Conservation (phyloP, 1,284 basidiomycete species). For the Mycena sp. region DNA sequence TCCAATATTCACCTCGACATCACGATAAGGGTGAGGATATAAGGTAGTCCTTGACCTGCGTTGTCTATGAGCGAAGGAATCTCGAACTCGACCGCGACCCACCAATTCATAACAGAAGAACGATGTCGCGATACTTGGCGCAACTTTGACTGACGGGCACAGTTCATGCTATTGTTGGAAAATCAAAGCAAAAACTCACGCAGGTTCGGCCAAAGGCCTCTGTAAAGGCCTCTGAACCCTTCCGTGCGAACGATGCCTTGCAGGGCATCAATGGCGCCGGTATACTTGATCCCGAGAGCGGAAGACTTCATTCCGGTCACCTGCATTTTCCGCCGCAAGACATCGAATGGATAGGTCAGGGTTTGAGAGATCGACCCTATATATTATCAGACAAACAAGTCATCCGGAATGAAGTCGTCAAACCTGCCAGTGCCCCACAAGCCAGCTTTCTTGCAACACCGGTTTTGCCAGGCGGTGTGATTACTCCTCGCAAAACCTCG, state of each 20-base stretch:
- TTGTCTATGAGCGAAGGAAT: slow-evolving; percentile 9
- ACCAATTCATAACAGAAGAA: slow-evolving; percentile 85
- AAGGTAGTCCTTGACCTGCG: slow-evolving; percentile 45
- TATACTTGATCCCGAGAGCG: slow-evolving; percentile 73
- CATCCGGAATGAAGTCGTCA: slow-evolving; percentile 32
- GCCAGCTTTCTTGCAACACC: slow-evolving; percentile 69
- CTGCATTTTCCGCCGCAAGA: slow-evolving; percentile 95
- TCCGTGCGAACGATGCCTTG: slow-evolving; percentile 76
- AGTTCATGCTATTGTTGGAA: slow-evolving; percentile 24
- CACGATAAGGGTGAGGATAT: no score
- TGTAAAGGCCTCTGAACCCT: slow-evolving; percentile 81
- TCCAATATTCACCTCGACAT: slow-evolving; percentile 20
- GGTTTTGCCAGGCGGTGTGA: slow-evolving; percentile 82
- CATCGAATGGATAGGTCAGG: slow-evolving; percentile 96
- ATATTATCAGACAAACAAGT: slow-evolving; percentile 22
- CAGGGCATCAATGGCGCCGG: slow-evolving; percentile 82
- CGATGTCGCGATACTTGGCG: slow-evolving; percentile 91
- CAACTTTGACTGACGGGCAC: slow-evolving; percentile 76
- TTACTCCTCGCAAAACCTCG: slow-evolving; percentile 73
- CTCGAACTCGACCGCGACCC: slow-evolving; percentile 44
- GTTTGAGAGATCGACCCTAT: slow-evolving; percentile 89
- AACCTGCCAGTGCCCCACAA: slow-evolving; percentile 83
- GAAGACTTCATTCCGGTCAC: slow-evolving; percentile 85
- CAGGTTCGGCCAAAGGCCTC: slow-evolving; percentile 92
- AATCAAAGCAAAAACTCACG: slow-evolving; percentile 62